Conservation (phyloP, 2,329 filamentous ascomycete genomes). For the Fusarium agapanthi region DNA sequence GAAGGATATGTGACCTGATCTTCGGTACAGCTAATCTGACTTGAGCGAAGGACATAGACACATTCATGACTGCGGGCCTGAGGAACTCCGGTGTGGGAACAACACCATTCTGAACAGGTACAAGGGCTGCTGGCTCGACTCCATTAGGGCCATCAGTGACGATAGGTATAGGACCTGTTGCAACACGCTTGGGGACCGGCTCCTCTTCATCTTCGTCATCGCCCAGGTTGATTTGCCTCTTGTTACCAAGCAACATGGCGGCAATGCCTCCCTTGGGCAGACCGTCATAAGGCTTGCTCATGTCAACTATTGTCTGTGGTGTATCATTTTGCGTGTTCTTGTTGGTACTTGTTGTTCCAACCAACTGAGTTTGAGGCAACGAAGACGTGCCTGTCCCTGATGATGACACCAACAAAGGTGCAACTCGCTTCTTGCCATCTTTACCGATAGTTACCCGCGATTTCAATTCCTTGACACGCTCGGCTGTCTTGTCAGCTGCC, state of each 20-base stretch:
- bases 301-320: conserved; percentile 84
- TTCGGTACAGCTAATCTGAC: conserved; percentile 88
- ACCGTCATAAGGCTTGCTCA: conserved; percentile 93
- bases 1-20: conserved; percentile 81
- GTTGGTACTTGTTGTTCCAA: conserved; percentile 74
- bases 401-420: conserved; percentile 88
- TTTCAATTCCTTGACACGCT: conserved; percentile 73
- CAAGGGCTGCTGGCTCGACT: conserved; percentile 75
- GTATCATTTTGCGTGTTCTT: conserved; percentile 73
- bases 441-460: conserved; percentile 94
- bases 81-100: conserved; percentile 83
- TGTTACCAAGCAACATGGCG: conserved; percentile 89
- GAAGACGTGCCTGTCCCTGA: conserved; percentile 89
- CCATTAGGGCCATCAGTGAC: conserved; percentile 81
- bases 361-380: conserved; percentile 85
- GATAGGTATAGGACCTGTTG: conserved; percentile 76
- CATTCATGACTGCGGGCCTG: conserved; percentile 86
- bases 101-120: conserved; percentile 66
- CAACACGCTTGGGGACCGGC: conserved; percentile 58
- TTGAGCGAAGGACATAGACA: conserved; percentile 82
- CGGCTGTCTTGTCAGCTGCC: conserved; percentile 61
- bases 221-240: conserved; percentile 78
- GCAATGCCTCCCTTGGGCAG: conserved; percentile 89
- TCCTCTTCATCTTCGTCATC: conserved; percentile 82
- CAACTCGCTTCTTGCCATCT: conserved; percentile 95